Evolutionary conservation across 805 yeast genomes (phyloP), one percentile per base, ranked within the genome.

Genomic region (Hanseniaspora guilliermondii): DNA sequence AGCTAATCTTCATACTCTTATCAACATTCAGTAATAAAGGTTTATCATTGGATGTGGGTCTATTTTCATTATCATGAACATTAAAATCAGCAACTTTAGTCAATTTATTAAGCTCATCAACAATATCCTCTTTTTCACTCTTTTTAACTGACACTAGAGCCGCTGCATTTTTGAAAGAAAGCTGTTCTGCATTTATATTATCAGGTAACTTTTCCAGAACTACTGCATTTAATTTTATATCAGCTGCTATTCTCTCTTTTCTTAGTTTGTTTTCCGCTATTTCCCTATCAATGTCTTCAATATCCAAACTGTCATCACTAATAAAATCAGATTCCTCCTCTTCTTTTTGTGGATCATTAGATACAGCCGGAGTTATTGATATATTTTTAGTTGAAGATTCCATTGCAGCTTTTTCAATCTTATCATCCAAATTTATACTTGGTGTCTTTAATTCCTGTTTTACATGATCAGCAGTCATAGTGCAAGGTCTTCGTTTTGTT

Each of bases 221-320:
- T 21, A 7, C n/a, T 6, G 32, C 33, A 27, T 6, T 27, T 2
- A 22, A 1, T 14, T 44, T 19, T 9, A 35, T 46, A 9, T 39
- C 45, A 16, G 32, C 21, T 14, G 24, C 24, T 14, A 36, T 12
- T 41, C 55, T 42, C 30, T 52, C 55, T 44, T 21, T 52, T 44
- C 55, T 36, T 4, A 52, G 6, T 21, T 44, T 40, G 14, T 25
- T 52, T 37, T 52, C 55, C 6, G 55, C 55, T 7, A 52, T 52
- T 37, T 52, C 49, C 38, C 55, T 36, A 30, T 52, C 55, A n/a
- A 52, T 16, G 17, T 44, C 55, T 37, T 52, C 55, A 42, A 52
- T 35, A 12, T 52, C 55, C 6, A 52, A 16, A 27, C 55, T 52
- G n/a, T 52, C 55, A 44, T 52, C 55, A 27, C 38, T 52, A 1